Base-by-base conservation (phyloP, 2,329 filamentous ascomycete species). In the Nectriaceae sp. region DNA sequence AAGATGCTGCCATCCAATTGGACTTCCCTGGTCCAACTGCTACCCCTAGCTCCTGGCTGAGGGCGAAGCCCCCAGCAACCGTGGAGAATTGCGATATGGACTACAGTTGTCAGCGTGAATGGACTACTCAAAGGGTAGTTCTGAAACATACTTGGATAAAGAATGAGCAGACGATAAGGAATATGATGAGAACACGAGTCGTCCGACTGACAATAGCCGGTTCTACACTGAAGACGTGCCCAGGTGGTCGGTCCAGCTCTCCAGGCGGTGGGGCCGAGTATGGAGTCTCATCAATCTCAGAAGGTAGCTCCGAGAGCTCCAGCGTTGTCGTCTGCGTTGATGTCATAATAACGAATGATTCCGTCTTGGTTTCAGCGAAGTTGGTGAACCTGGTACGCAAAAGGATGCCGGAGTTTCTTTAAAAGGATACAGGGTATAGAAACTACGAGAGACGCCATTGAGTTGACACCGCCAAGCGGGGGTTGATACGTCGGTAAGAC, bases 1-100 rank as follows among this genome's bases (percentile, higher is more conserved):
- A 72, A 1, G 70, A 62, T 16, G 70, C 71, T 5, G 67, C 65
- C 48, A 71, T 68, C 71, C 71, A 74, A 41, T 69, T 71, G 13
- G 68, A 65, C 45, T 68, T 57, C 3, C 63, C 66, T 0, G 65
- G 58, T 0, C 64, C 65, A 22, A 54, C 55, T 6, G 62, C 55
- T 2, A 53, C 45, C 6, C 65, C 67, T 3, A 69, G 59, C 4
- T 46, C 41, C 21, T 51, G 50, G 48, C 59, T 68, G 20, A 68
- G 50, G 3, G 51, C 53, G 19, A 67, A 47, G 11, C 66, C 66
- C 2, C 58, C 65, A 5, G 53, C 58, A 15, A 67, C 42, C 4
- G 65, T 67, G n/a, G 61, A 51, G 21, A 63, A 60, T 41, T 31
- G 26, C 15, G 26, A 31, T 8, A 31, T 31, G 26, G 26, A 8